Conservation (phyloP, 768 basidiomycete species). For the Hygrophorus pudorinus region DNA sequence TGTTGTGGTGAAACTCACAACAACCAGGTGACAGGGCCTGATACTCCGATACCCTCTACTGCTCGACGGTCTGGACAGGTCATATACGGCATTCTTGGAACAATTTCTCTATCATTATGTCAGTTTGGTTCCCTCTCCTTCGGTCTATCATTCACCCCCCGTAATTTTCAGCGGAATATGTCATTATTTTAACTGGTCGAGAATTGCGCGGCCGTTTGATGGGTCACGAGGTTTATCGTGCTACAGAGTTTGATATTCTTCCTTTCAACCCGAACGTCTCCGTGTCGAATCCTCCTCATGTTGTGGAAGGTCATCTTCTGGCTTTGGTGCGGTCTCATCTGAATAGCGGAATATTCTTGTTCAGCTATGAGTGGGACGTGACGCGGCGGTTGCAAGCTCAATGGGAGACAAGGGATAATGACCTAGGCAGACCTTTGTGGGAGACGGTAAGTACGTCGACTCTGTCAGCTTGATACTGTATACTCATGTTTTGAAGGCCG, state of each 20-base stretch:
- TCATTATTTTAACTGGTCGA: constrained; percentile 80
- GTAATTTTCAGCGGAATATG: constrained; percentile 68
- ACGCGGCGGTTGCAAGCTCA: constrained; percentile 84
- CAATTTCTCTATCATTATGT: constrained; percentile 73
- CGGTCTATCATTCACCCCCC: constrained; percentile 1
- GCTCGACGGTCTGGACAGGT: constrained; percentile 53
- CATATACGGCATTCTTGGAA: constrained; percentile 67
- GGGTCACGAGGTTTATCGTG: constrained; percentile 80
- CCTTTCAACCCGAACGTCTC: constrained; percentile 71
- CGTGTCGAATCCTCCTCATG: constrained; percentile 60
- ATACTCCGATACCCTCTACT: constrained; percentile 39
- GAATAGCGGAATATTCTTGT: constrained; percentile 70
- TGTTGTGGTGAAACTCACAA: constrained; percentile 3
- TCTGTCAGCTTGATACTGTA: background rate
- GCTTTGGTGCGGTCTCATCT: constrained; percentile 83
- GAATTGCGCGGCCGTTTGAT: constrained; percentile 70
- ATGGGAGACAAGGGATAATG: constrained; percentile 44
- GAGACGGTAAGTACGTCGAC: constrained; percentile 49
- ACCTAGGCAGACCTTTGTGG: constrained; percentile 55
- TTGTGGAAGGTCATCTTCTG: constrained; percentile 81
- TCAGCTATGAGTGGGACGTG: constrained; percentile 86
- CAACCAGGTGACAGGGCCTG: constrained; percentile 33
- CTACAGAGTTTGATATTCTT: constrained; percentile 85
- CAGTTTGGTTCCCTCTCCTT: constrained; percentile 17
- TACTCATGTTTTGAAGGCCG: constrained; percentile 34